These are phyloP conservation scores for Neophaeococcomyces mojaviensis DNA, from an alignment of 2,329 filamentous ascomycete species.

Conservation along the genomic window DNA sequence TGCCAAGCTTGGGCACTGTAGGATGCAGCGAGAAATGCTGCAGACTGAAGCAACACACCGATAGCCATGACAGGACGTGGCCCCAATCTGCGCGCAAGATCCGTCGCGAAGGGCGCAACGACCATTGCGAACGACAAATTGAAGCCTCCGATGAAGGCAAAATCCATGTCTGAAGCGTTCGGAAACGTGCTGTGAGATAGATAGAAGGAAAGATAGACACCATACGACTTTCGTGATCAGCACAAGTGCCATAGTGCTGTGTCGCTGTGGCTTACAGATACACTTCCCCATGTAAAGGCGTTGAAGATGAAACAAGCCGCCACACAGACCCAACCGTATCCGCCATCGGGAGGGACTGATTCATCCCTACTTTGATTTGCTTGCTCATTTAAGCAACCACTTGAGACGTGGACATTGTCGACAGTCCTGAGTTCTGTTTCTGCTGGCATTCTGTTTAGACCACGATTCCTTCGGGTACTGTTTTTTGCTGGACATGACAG, in stretches of 20 bases:
- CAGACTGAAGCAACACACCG: slow-evolving; percentile 15
- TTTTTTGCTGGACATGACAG: too few species aligned
- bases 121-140: slow-evolving; percentile 23
- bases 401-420: too few species aligned
- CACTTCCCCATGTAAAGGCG: slow-evolving; percentile 27
- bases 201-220: slow-evolving; percentile 38
- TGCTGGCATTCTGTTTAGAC: too few species aligned
- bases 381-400: too few species aligned
- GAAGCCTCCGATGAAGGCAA: slow-evolving; percentile 26
- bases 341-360: slow-evolving; percentile 26
- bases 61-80: slow-evolving; percentile 16
- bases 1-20: slow-evolving; percentile 22
- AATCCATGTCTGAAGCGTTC: slow-evolving; percentile 21
- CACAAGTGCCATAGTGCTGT: neutral
- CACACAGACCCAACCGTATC: slow-evolving; percentile 28
- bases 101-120: slow-evolving; percentile 22
- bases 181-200: slow-evolving; percentile 26
- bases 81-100: neutral
- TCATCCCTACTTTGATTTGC: too few species aligned
- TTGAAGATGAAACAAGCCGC: slow-evolving; percentile 24
- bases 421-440: too few species aligned
- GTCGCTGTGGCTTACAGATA: slow-evolving; percentile 15
- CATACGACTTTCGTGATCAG: slow-evolving; percentile 27
- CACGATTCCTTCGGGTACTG: too few species aligned
- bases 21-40: slow-evolving; percentile 22